Conservation (phyloP, 2,329 filamentous ascomycete species). For the Fusarium cyanostomum region DNA sequence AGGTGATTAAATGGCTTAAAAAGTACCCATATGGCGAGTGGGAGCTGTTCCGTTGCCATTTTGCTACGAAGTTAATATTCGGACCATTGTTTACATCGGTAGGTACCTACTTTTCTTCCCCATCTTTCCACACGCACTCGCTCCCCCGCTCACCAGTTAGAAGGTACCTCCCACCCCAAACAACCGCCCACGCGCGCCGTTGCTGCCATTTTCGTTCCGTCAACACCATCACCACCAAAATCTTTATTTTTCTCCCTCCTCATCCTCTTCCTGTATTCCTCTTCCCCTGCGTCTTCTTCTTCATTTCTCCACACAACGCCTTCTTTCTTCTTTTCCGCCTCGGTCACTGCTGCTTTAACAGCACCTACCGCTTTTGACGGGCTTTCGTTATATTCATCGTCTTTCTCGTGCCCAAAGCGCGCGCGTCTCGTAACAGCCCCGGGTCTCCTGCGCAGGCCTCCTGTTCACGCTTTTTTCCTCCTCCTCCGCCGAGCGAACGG, state of each 20-base stretch:
- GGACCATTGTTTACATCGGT: slow-evolving; percentile 40
- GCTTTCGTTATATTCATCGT: slow-evolving; percentile 2
- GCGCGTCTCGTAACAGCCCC: background rate
- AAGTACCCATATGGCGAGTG: background rate
- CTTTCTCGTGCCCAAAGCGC: background rate
- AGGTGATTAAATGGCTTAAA: background rate
- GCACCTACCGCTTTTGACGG: slow-evolving; percentile 17
- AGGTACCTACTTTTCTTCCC: slow-evolving; percentile 37
- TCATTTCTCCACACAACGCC: slow-evolving; percentile 11
- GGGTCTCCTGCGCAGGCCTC: background rate
- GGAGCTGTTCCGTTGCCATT: background rate
- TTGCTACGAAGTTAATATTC: slow-evolving; percentile 19
- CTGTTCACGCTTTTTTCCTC: background rate
- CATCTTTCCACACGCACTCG: slow-evolving; percentile 14
- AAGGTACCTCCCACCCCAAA: background rate
- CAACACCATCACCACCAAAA: slow-evolving; percentile 35
- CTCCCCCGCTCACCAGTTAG: slow-evolving; percentile 9
- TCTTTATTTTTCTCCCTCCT: slow-evolving; percentile 18
- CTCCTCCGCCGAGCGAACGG: background rate
- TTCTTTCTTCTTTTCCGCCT: slow-evolving; percentile 6
- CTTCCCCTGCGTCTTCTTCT: slow-evolving; percentile 2
- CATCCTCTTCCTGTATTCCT: background rate
- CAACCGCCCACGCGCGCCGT: slow-evolving; percentile 11
- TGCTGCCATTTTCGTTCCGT: slow-evolving; percentile 20
- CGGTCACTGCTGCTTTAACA: background rate